These are phyloP conservation scores for Bjerkandera adusta DNA, from an alignment of 1,284 basidiomycete species.

Conservation along the genomic window DNA sequence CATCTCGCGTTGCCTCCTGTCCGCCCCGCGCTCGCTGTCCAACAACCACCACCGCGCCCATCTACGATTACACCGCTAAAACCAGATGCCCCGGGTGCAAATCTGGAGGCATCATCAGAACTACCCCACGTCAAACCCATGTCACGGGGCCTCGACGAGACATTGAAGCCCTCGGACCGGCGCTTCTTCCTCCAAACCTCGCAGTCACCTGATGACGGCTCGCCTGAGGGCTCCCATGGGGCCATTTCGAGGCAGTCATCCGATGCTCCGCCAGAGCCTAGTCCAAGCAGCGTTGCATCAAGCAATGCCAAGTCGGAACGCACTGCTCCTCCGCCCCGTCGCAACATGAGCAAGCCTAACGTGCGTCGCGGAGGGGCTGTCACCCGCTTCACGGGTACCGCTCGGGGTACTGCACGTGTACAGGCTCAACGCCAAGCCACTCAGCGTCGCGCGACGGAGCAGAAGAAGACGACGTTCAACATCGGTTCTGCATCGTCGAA, in stretches of 20 bases:
- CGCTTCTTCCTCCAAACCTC: slow-evolving; percentile 42
- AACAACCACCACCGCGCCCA: slow-evolving; percentile 12
- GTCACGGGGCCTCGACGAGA: slow-evolving; percentile 28
- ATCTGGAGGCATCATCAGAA: slow-evolving; percentile 8
- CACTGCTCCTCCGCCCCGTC: slow-evolving; percentile 12
- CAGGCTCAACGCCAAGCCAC: slow-evolving; percentile 9
- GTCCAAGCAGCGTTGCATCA: slow-evolving; percentile 36
- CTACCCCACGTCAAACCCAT: slow-evolving; percentile 8
- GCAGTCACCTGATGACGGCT: slow-evolving; percentile 38
- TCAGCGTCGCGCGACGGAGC: slow-evolving; percentile 16
- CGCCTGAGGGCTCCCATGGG: slow-evolving; percentile 28
- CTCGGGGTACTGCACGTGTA: slow-evolving; percentile 5
- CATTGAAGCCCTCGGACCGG: slow-evolving; percentile 36
- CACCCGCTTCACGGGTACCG: slow-evolving; percentile 7
- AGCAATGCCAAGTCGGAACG: slow-evolving; percentile 35
- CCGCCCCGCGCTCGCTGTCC: slow-evolving; percentile 19
- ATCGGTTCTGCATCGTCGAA: slow-evolving; percentile 57
- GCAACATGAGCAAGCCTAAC: slow-evolving; percentile 13
- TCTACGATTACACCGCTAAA: slow-evolving; percentile 10
- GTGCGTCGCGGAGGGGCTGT: slow-evolving; percentile 14
- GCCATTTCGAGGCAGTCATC: slow-evolving; percentile 23
- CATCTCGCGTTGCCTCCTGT: slow-evolving; percentile 26
- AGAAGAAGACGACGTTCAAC: slow-evolving; percentile 46
- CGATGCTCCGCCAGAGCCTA: slow-evolving; percentile 27
- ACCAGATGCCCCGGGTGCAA: slow-evolving; percentile 6